Conservation (phyloP, 495 filamentous ascomycete genomes). For the Talaromyces borbonicus region DNA sequence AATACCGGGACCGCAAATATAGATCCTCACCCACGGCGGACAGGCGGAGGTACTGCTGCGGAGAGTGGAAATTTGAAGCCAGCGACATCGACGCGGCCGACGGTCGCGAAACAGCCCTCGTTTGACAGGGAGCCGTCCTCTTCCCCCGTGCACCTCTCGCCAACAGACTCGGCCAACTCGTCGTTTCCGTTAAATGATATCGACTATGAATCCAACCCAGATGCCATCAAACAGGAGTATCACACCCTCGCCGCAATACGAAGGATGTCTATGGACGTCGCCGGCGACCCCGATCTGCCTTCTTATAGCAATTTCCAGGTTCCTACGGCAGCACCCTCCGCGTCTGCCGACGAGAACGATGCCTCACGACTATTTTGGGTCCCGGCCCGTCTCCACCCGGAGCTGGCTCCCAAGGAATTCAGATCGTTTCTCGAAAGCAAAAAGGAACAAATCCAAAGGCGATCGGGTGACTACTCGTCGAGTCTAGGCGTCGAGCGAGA, state of each 20-base stretch:
- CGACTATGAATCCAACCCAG: constrained; percentile 82
- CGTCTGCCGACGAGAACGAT: constrained; percentile 71
- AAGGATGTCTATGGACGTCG: constrained; percentile 97
- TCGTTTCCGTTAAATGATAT: constrained; percentile 85
- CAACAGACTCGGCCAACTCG: constrained; percentile 58
- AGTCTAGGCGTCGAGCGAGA: constrained; percentile 52
- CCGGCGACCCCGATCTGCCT: constrained; percentile 87
- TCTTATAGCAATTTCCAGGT: constrained; percentile 57
- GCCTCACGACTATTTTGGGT: constrained; percentile 90
- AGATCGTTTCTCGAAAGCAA: constrained; percentile 92
- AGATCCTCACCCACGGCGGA: not conserved
- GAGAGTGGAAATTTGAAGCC: not conserved
- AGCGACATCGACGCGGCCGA: constrained; percentile 1
- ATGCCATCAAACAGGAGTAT: constrained; percentile 87
- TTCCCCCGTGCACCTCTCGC: constrained; percentile 51
- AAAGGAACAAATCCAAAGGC: constrained; percentile 76
- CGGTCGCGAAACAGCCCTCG: constrained; percentile 2
- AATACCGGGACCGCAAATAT: constrained; percentile 24
- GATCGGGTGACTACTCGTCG: constrained; percentile 60
- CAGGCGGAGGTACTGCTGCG: not conserved
- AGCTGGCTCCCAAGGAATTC: constrained; percentile 92
- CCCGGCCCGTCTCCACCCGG: constrained; percentile 85
- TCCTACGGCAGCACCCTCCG: constrained; percentile 64
- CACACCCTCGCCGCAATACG: constrained; percentile 92
- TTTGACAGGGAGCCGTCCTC: constrained; percentile 18